A percentile compares a stretch with the other conserved stretches of the same genome.
phyloP scores from a whole-genome alignment of 2,329 filamentous ascomycete genomes.

The Botrytis medusae region DNA sequence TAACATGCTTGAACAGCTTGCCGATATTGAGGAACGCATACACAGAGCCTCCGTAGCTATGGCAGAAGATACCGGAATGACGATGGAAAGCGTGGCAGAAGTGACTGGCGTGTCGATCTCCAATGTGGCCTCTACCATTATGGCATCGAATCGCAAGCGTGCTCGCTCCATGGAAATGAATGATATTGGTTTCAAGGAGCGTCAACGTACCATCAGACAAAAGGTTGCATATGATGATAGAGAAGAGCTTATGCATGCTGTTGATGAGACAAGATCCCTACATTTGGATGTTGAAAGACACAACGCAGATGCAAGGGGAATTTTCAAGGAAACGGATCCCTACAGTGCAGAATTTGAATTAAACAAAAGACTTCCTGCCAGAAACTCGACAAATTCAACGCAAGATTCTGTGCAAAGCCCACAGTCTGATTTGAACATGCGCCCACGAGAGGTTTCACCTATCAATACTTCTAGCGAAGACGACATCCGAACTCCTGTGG shows the following conservation, averaged over 20 bases:
- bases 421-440: background rate
- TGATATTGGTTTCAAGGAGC: background rate
- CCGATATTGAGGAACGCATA: constrained; percentile 9
- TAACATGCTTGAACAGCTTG: constrained; percentile 1
- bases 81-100: constrained; percentile 3
- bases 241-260: background rate
- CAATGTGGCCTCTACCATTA: constrained; percentile 6
- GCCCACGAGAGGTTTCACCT: background rate
- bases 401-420: too few species aligned
- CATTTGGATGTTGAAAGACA: constrained; percentile 5
- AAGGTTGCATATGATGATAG: constrained; percentile 1
- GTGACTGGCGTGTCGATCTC: constrained; percentile 6
- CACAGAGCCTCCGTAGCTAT: background rate
- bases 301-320: background rate
- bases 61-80: background rate
- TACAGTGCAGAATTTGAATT: constrained; percentile 13
- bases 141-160: constrained; percentile 13
- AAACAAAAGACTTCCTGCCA: background rate
- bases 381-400: background rate
- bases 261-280: background rate
- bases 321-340: constrained; percentile 14
- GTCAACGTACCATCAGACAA: background rate
- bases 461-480: constrained; percentile 14
- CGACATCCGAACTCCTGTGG: constrained; percentile 15
- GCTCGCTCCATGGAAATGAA: constrained; percentile 4